Base-by-base conservation (phyloP, 148 eudicot genomes). In the Persicaria tinctoria region DNA sequence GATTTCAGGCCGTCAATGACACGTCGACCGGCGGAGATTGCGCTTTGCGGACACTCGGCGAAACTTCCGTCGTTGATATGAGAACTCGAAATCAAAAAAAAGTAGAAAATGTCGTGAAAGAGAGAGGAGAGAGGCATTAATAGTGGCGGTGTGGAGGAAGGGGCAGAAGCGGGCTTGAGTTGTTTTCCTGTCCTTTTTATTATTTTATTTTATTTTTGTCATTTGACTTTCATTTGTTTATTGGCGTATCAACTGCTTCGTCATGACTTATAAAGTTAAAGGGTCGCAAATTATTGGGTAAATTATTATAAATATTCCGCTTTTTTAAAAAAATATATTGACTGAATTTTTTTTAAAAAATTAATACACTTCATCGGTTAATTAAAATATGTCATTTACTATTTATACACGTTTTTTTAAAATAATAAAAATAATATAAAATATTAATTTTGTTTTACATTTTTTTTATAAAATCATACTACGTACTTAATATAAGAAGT, bases 91-190 rank as follows among this genome's bases (percentile, higher is more conserved):
- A 32, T 32, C 41, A 32, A 32, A 66, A 64, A 64, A 14, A 14
- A 38, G 70, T 66, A 44, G 70, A 47, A 66, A 66, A 66, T 41
- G 70, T 66, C 70, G 70, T 66, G 70, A 14, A 27, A 63, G 68
- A 32, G 68, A 63, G 68, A 62, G 12, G 9, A 59, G 38, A 7
- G 38, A 59, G 64, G 20, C 0, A 60, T 56, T 56, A 56, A 60
- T 8, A 60, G 53, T 50, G 66, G 66, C 66, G 66, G 23, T 60
- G 66, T 23, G 66, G 12, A 60, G 66, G 10, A 38, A 23, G 44
- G 6, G 11, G 56, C n/a, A 12, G 48, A 66, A 44, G 6, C 48
- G 70, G 48, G 48, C 44, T 41, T 66, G 47, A 44, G 70, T 13
- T 66, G 46, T 14, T 44, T 66, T 66, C 14, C 46, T 17, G 8